Percentiles rank a stretch among this genome's conserved stretches.
phyloP scores from a whole-genome alignment of 768 basidiomycete genomes.

The Mycena polygramma region DNA sequence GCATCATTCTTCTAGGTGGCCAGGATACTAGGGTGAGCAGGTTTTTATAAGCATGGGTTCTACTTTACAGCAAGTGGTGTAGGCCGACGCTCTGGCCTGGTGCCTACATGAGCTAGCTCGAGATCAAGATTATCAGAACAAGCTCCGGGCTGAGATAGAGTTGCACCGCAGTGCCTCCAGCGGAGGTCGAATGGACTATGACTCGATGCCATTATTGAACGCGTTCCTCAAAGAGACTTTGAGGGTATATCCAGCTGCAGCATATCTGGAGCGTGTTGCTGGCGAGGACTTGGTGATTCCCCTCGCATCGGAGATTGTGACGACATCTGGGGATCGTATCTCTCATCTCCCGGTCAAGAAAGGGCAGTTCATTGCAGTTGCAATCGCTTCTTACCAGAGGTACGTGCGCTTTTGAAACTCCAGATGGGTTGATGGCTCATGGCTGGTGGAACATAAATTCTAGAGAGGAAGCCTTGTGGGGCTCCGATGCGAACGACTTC shows the following conservation, averaged over 20 bases:
- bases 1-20: conserved; percentile 29
- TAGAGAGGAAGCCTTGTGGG: conserved; percentile 50
- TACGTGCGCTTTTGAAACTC: conserved; percentile 36
- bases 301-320: conserved; percentile 47
- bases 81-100: conserved; percentile 37
- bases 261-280: conserved; percentile 37
- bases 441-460: not conserved
- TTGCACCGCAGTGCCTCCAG: not conserved
- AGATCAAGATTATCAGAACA: conserved; percentile 30
- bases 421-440: not conserved
- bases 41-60: not conserved
- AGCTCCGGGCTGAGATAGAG: conserved; percentile 36
- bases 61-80: not conserved
- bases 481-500: conserved; percentile 55
- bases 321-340: conserved; percentile 39
- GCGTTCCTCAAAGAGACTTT: conserved; percentile 37
- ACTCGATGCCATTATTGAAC: conserved; percentile 34
- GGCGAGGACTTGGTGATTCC: conserved; percentile 51
- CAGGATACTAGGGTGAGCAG: conserved; percentile 35
- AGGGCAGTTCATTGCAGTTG: conserved; percentile 49
- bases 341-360: conserved; percentile 47
- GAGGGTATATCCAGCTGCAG: conserved; percentile 23
- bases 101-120: conserved; percentile 39
- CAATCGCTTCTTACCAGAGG: conserved; percentile 52
- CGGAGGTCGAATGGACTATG: conserved; percentile 29